Conservation (phyloP, 106 monocot genomes). For the Ottelia alismoides region DNA sequence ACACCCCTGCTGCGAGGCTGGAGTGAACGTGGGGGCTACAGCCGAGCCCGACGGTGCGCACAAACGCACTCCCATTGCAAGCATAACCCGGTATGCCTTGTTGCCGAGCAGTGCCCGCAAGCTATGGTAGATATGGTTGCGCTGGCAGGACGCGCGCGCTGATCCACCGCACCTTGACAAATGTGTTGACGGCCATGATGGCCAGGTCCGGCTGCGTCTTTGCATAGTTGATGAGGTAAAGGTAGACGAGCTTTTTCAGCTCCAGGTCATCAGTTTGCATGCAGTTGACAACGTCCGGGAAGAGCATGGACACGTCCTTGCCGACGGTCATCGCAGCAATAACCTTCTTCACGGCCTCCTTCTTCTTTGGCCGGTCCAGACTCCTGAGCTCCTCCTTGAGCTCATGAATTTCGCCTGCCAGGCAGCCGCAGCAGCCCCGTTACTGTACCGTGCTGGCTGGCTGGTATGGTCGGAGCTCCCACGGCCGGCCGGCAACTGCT, state of each 20-base stretch:
- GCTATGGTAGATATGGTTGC: no score
- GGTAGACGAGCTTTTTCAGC: slow-evolving; percentile 87
- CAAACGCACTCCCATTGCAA: no score
- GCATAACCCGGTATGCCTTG: no score
- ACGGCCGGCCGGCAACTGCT: no score
- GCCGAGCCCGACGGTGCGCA: no score
- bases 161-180: slow-evolving; percentile 89
- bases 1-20: no score
- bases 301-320: slow-evolving; percentile 87
- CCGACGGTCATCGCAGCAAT: slow-evolving; percentile 98
- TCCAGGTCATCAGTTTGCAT: slow-evolving; percentile 95
- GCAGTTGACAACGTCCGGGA: slow-evolving; percentile 93
- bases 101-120: no score
- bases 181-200: slow-evolving; percentile 89
- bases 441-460: no score
- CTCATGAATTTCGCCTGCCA: slow-evolving; percentile 37
- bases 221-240: slow-evolving; percentile 92
- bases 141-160: no score
- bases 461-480: no score
- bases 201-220: slow-evolving; percentile 92
- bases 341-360: slow-evolving; percentile 97
- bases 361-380: slow-evolving; percentile 87
- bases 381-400: slow-evolving; percentile 96
- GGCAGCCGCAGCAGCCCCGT: no score
- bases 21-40: no score